Percentiles rank a stretch among this genome's conserved stretches.
phyloP scores from a whole-genome alignment of 2,329 filamentous ascomycete species.

The Mycosphaerella arachidis region DNA sequence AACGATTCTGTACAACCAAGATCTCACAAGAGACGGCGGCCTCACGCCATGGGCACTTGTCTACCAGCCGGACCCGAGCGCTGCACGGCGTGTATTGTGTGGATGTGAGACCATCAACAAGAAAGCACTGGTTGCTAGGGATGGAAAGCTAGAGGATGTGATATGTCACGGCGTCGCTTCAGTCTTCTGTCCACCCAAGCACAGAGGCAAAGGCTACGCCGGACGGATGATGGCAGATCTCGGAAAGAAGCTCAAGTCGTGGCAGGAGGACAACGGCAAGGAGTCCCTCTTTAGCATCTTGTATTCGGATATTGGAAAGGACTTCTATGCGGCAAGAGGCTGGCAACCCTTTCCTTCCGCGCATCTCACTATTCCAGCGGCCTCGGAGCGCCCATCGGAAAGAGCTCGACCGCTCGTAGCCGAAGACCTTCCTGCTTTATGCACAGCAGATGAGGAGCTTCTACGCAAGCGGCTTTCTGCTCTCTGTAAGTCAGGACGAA shows the following conservation, averaged over 20 bases:
- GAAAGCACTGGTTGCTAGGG: conserved; percentile 40
- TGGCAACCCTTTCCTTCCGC: conserved; percentile 72
- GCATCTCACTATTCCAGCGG: conserved; percentile 62
- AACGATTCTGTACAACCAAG: conserved; percentile 47
- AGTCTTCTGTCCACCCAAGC: conserved; percentile 66
- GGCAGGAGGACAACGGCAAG: conserved; percentile 45
- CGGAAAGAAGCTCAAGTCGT: conserved; percentile 49
- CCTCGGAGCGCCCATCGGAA: conserved; percentile 12
- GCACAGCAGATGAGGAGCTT: conserved; percentile 59
- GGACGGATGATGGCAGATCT: conserved; percentile 69
- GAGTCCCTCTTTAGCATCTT: conserved; percentile 67
- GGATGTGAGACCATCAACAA: conserved; percentile 56
- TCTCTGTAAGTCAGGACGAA: conserved; percentile 22
- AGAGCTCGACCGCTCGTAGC: conserved; percentile 46
- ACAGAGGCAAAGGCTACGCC: conserved; percentile 71
- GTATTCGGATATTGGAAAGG: conserved; percentile 80
- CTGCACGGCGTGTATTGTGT: conserved; percentile 44
- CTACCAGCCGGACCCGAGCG: conserved; percentile 35
- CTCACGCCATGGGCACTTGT: conserved; percentile 59
- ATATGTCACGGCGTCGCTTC: conserved; percentile 70
- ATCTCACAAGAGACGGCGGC: conserved; percentile 51
- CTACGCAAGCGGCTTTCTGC: conserved; percentile 52
- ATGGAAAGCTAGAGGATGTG: conserved; percentile 51
- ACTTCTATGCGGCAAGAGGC: conserved; percentile 71
- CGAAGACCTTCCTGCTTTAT: conserved; percentile 58